Base-by-base conservation (phyloP, 2,329 filamentous ascomycete genomes). In the Diplocarpon mali region DNA sequence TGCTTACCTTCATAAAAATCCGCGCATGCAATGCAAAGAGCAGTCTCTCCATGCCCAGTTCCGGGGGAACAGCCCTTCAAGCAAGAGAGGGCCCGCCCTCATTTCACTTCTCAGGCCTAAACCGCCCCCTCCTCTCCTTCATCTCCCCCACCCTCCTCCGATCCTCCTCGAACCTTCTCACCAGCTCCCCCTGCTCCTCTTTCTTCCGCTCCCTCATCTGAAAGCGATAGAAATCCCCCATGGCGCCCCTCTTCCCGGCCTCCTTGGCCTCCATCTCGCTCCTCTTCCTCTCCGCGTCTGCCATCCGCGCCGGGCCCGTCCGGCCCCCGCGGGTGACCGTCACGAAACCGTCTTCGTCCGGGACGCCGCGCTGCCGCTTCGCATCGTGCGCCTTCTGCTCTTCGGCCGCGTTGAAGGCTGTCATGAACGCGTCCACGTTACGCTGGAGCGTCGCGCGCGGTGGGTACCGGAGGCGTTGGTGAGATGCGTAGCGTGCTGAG, bases 311-410 rank as follows among this genome's bases (percentile, higher is more conserved):
- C 1, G 85, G 80, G n/a, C 82, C 83, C 6, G 72, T 72, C 46
- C 82, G 71, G 32, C 85, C 84, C 20, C 88, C 88, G 44, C 85
- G 75, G 1, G 81, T 84, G 17, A 98, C 92, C 3, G 89, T 96
- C 39, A 96, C 75, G 62, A 98, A 98, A 2, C 92, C 92, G 63
- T 98, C 92, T 59, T 87, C 89, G 63, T 98, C 92, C 0, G 90
- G 87, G 57, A 87, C 80, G 54, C 83, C 82, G 49, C 85, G 78
- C 49, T 82, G 68, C 44, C 75, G 68, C 66, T 76, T 79, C 60
- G 67, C 83, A 60, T 69, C 72, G 66, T 68, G 80, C 53, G 59
- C 73, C 55, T 70, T 80, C 64, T 70, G 81, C 65, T 64, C 78
- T 70, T 75, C 84, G 67, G 70, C 85, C 67, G 60, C 75, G 67